Base-by-base conservation (phyloP, 176 grass and related monocot genomes). In the Metroxylon sagu region DNA sequence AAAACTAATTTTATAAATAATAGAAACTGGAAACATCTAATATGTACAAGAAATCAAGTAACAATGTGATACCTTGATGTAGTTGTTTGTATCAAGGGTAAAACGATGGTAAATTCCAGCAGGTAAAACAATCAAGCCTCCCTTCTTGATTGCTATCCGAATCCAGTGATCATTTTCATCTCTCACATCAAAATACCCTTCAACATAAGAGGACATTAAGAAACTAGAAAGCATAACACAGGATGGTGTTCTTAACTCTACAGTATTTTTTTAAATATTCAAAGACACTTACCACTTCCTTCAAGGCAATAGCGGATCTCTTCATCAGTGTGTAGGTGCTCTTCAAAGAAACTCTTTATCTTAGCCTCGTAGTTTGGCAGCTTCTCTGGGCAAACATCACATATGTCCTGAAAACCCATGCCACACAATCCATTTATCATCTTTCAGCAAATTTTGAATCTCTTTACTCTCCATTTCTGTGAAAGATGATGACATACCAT, bases 71-170 rank as follows among this genome's bases (percentile, higher is more conserved):
- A 90, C 86, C 91, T 96, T 96, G 61, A 96, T 90, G 61, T 90
- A 96, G 75, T 96, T 96, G 69, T 82, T 16, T 35, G 53, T 50
- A 30, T 96, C 91, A 65, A 90, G 67, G 1, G 80, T 96, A 70
- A 96, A 95, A 48, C 89, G 84, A 65, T 96, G 91, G 82, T 90
- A 96, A 71, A 96, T 90, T 62, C 91, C 91, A 52, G 91, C 91
- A 71, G 92, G 92, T 69, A 96, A 79, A 68, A 90, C 92, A 69
- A 96, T 96, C 86, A 96, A 87, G 54, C 80, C 92, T 5, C 92
- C 86, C 75, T 88, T 87, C 75, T 90, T 90, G 56, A 96, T 75
- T 71, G 74, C 68, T 66, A 96, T 26, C 54, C 92, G 79, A 74
- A 96, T 90, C 92, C 92, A 96, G 29, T 73, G 31, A n/a, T 96